Evolutionary conservation across 306 rosid species (phyloP), one percentile per base, ranked within the genome.

Genomic region (Rubus parviflorus): DNA sequence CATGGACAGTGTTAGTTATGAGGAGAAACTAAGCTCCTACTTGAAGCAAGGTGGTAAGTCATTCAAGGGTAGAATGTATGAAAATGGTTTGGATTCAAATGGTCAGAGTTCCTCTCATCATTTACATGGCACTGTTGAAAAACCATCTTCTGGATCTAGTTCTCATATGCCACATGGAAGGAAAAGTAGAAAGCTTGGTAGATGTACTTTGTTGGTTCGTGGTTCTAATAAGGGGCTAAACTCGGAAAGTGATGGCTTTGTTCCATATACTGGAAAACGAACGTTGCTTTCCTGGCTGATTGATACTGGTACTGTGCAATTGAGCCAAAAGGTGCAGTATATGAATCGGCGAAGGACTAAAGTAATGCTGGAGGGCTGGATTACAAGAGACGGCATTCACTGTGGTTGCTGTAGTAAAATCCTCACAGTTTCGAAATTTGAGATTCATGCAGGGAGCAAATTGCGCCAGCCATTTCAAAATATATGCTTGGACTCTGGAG

Each of bases 341-440:
- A 87, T 85, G 91, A 87, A 92, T 75, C 93, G 96, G 25, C 87
- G 91, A 80, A 84, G 91, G 81, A 94, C 92, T 42, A 82, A 85
- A 52, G 94, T 87, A 68, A 79, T 90, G 93, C 84, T 87, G 78
- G 98, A 94, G 85, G 98, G 98, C 41, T 94, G 98, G 98, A 88
- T 94, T 83, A 92, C 97, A 74, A 83, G 92, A 82, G 98, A 94
- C 49, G 98, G 98, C 75, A 89, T 92, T 86, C 98, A 94, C 51
- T 94, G 97, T 62, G 93, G 93, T 76, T 94, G 98, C 87, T 94
- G 97, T 79, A 94, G 96, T 86, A 94, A 94, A 87, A 94, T 94
- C 81, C 96, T 94, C 62, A 92, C 93, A 19, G 89, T 92, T 75
- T 92, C 92, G 6, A 94, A 94, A 86, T 94, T 94, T 84, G 98